Percentiles rank a stretch among this genome's conserved stretches.
These are phyloP conservation scores for Saccharomyces hybrid DNA, from an alignment of 1,139 yeast species.

Conservation along the genomic window DNA sequence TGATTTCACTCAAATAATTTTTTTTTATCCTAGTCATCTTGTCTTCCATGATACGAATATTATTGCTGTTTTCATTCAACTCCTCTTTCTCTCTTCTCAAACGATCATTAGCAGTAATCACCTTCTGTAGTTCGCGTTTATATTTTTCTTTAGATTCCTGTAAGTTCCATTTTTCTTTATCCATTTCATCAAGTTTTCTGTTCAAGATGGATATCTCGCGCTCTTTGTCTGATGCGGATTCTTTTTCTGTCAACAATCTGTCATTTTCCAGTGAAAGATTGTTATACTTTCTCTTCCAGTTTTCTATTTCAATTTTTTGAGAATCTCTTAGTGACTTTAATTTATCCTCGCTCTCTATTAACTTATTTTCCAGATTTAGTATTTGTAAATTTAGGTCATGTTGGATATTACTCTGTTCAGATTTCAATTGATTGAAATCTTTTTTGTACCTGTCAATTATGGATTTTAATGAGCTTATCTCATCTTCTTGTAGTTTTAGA, in stretches of 20 bases:
- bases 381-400: background rate
- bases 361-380: background rate
- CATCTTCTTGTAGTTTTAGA: slow-evolving; percentile 9
- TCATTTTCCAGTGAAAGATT: background rate
- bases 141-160: slow-evolving; percentile 20
- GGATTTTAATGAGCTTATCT: slow-evolving; percentile 11
- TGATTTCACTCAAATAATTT: slow-evolving; percentile 20
- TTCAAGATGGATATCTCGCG: slow-evolving; percentile 7
- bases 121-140: slow-evolving; percentile 18
- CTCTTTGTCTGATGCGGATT: slow-evolving; percentile 1
- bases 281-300: slow-evolving; percentile 3
- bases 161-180: slow-evolving; percentile 11
- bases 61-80: slow-evolving; percentile 2
- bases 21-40: slow-evolving; percentile 24
- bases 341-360: slow-evolving; percentile 2
- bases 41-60: slow-evolving; percentile 8
- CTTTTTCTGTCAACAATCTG: background rate
- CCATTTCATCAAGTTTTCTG: slow-evolving; percentile 5
- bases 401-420: background rate
- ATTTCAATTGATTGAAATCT: background rate
- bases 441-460: slow-evolving; percentile 10
- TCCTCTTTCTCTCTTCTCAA: slow-evolving; percentile 16
- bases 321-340: slow-evolving; percentile 1
- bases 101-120: slow-evolving; percentile 16
- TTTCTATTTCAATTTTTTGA: slow-evolving; percentile 3